Conservation (phyloP, 2,329 filamentous ascomycete species). For the Leptographium procerum region DNA sequence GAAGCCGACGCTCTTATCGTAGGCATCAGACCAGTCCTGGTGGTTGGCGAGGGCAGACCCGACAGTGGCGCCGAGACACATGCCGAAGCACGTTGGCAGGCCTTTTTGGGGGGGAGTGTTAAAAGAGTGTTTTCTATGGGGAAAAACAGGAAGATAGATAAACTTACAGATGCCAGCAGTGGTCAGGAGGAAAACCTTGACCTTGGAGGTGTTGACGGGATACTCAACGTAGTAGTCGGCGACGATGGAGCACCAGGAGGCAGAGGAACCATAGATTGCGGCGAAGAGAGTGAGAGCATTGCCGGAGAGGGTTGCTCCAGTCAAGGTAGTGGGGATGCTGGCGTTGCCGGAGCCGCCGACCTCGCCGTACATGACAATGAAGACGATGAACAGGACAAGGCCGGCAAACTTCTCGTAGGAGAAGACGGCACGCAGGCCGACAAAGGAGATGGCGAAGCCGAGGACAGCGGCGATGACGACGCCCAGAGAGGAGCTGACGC, state of each 20-base stretch:
- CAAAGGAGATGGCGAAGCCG: conserved; percentile 38
- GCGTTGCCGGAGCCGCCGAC: conserved; percentile 29
- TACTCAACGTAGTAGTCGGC: conserved; percentile 37
- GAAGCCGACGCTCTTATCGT: conserved; percentile 43
- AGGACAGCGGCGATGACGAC: conserved; percentile 40
- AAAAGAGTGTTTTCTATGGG: background rate
- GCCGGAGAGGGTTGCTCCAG: conserved; percentile 26
- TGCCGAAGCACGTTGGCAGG: conserved; percentile 38
- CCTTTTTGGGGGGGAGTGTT: conserved; percentile 8
- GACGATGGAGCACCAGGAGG: conserved; percentile 35
- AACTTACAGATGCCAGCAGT: conserved; percentile 29
- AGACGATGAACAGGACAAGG: conserved; percentile 33
- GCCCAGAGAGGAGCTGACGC: conserved; percentile 36
- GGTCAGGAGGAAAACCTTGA: conserved; percentile 37
- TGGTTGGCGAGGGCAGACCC: conserved; percentile 45
- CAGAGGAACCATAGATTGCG: conserved; percentile 35
- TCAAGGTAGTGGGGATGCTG: conserved; percentile 20
- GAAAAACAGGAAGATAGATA: background rate
- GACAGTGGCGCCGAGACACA: conserved; percentile 53
- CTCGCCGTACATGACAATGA: conserved; percentile 37
- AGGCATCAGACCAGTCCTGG: conserved; percentile 41
- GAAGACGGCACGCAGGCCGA: conserved; percentile 37
- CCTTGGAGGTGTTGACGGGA: conserved; percentile 29
- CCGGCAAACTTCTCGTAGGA: conserved; percentile 39
- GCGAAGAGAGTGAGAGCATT: conserved; percentile 30